phyloP scores from a whole-genome alignment of 179 eudicot species.

The Amaranthus tricolor region DNA sequence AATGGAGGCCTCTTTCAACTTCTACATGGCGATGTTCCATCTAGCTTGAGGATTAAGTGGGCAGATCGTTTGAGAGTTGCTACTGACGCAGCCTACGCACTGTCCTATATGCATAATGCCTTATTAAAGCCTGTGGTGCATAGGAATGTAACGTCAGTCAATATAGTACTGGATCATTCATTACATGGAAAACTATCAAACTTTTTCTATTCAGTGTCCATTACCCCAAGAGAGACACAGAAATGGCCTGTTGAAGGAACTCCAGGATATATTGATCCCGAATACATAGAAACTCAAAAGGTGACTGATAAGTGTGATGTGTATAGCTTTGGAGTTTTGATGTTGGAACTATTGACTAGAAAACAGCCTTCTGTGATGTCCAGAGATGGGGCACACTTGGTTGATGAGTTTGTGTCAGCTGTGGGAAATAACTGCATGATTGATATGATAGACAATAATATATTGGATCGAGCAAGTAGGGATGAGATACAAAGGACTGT shows the following conservation, averaged over 20 bases:
- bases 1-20: neutral
- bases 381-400: neutral
- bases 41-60: neutral
- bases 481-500: neutral
- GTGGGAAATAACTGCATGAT: neutral
- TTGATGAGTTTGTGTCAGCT: neutral
- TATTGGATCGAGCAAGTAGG: neutral
- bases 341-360: constrained; percentile 12
- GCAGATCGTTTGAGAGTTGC: constrained; percentile 11
- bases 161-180: neutral
- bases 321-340: constrained; percentile 16
- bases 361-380: constrained; percentile 3
- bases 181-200: neutral
- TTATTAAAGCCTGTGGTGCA: constrained; percentile 16
- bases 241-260: constrained; percentile 1
- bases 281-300: constrained; percentile 8
- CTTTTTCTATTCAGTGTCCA: constrained; percentile 1
- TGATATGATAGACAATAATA: constrained; percentile 1
- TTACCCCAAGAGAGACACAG: constrained; percentile 9
- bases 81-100: constrained; percentile 11
- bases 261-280: constrained; percentile 19
- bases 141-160: neutral
- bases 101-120: constrained; percentile 23
- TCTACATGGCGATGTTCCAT: constrained; percentile 6
- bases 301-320: constrained; percentile 19